Percentiles rank a stretch among this genome's conserved stretches.
Conservation (phyloP, 73 alveolate genomes). For the Tetrahymena thermophila region DNA sequence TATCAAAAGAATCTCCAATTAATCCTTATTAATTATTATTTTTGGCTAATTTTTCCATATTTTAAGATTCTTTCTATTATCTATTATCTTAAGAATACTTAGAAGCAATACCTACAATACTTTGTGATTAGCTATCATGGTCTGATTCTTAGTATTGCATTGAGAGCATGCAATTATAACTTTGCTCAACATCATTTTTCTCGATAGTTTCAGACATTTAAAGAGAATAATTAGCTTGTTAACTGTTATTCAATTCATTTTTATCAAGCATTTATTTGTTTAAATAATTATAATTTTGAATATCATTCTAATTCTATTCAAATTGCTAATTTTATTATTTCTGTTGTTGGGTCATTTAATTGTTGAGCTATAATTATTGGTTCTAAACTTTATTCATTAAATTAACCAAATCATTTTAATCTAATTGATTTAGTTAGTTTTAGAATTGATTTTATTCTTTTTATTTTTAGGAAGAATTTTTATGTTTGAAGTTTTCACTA, state of each 20-base stretch:
- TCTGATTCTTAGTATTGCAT: not conserved
- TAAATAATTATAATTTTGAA: no score
- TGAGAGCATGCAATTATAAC: not conserved
- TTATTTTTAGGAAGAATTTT: not conserved
- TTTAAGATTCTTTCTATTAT: not conserved
- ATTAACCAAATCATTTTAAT: not conserved
- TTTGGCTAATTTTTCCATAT: not conserved
- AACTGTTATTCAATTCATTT: not conserved
- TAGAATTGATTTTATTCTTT: not conserved
- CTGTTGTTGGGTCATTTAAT: not conserved
- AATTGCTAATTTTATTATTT: no score
- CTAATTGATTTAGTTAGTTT: not conserved
- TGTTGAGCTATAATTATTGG: not conserved
- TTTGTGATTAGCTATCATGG: not conserved
- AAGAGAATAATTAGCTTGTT: not conserved
- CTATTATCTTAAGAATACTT: not conserved
- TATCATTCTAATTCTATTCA: not conserved
- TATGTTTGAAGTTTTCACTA: not conserved
- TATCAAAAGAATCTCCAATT: not conserved
- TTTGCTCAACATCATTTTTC: not conserved
- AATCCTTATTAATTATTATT: not conserved
- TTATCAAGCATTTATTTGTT: not conserved
- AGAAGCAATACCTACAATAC: not conserved
- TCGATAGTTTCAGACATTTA: not conserved
- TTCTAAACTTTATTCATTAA: not conserved